Conservation (phyloP, 2,329 filamentous ascomycete species). For the Cytospora piceicola region DNA sequence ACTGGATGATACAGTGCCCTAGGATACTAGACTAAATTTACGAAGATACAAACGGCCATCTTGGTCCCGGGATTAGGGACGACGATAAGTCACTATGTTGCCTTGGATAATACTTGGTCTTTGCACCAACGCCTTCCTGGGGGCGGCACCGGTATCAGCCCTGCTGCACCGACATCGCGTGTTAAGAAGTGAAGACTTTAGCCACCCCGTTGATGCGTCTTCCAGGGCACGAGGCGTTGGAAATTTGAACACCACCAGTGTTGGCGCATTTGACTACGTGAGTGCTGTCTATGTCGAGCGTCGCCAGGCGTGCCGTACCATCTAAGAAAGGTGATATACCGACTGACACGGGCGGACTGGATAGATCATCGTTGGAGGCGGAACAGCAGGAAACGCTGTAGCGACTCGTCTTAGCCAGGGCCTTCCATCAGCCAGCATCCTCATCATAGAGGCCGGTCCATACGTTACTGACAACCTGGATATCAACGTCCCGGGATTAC, state of each 20-base stretch:
- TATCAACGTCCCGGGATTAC: conserved; percentile 44
- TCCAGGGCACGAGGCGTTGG: not conserved
- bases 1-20: too few relatives aligned
- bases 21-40: not conserved
- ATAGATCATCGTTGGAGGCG: conserved; percentile 54
- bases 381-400: conserved; percentile 57
- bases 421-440: conserved; percentile 43
- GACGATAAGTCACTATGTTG: not conserved
- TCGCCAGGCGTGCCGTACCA: too few relatives aligned
- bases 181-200: not conserved
- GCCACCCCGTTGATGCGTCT: not conserved
- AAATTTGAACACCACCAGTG: not conserved
- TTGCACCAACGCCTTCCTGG: not conserved
- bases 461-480: conserved; percentile 34
- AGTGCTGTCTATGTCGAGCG: not conserved
- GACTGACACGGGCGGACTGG: not conserved
- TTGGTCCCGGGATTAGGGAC: not conserved
- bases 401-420: conserved; percentile 51
- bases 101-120: not conserved
- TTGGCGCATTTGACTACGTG: not conserved
- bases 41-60: not conserved
- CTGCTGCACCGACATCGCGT: not conserved
- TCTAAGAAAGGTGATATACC: not conserved
- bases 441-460: conserved; percentile 49
- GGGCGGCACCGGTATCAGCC: not conserved